Evolutionary conservation across 2,329 filamentous ascomycete genomes (phyloP), one percentile per base, ranked within the genome.

Genomic region (Cercospora berteroae): DNA sequence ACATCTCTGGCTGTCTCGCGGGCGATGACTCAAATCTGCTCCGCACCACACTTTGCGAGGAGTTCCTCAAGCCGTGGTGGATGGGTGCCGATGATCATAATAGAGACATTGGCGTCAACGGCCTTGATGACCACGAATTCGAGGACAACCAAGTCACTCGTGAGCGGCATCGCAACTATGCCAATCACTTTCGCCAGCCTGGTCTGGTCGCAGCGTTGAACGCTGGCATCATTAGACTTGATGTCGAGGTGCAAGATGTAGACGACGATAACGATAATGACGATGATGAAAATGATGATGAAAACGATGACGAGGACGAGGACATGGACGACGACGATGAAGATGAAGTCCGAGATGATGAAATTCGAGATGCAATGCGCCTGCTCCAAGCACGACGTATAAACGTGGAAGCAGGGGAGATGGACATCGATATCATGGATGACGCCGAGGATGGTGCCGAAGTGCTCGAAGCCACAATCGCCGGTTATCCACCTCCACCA

Each of bases 1-100:
- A 99, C 79, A 96, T 99, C 74, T 88, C 93, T 7, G 93, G 93
- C 31, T 97, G 94, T 79, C 90, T 88, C 63, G 91, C 97, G 57
- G 93, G 92, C 1, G 84, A 88, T 33, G 93, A 99, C 75, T 87
- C 89, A 69, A 85, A 91, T 67, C 88, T 98, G 18, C 83, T 99
- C 52, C 87, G 93, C 42, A 89, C 88, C 61, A 88, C 90, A 6
- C 88, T 99, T 44, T 99, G 95, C 75, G 93, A 98, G 78, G 93
- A 99, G 79, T 86, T 98, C 74, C 87, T 99, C 68, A 90, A 89
- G 72, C 87, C 91, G 1, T 99, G 95, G 95, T 87, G 89, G 33
- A 87, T 90, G 71, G 95, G 95, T 5, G 98, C 95, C 76, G 86
- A 88, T 65, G 95, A 90, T 6, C 89, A 86, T 55, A 94, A 98